Evolutionary conservation across 768 basidiomycete species (phyloP).

Genomic region (Myochromella boudieri): DNA sequence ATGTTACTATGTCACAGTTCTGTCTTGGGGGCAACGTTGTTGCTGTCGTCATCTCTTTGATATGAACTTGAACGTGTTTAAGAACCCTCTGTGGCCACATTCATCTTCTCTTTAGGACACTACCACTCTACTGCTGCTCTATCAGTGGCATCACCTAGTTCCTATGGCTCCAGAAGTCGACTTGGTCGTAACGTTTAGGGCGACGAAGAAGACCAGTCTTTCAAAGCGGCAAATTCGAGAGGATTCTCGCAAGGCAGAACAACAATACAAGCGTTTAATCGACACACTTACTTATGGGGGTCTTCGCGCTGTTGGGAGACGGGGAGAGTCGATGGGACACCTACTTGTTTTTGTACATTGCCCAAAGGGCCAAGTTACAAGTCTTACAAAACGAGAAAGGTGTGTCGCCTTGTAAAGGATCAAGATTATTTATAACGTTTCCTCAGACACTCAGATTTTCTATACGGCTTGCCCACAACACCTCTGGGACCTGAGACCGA

Average conservation of each 20-base stretch:
- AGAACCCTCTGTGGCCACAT: too few relatives aligned
- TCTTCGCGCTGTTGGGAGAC: constrained; percentile 68
- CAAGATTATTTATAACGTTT: neutral
- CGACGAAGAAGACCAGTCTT: constrained; percentile 44
- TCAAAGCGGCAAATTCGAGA: constrained; percentile 65
- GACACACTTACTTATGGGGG: constrained; percentile 60
- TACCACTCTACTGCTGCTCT: too few relatives aligned
- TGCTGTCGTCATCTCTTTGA: too few relatives aligned
- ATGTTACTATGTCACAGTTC: too few relatives aligned
- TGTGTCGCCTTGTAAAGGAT: constrained; percentile 32
- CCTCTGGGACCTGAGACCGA: constrained; percentile 45
- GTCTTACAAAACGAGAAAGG: constrained; percentile 75
- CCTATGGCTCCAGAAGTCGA: constrained; percentile 56
- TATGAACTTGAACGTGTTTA: too few relatives aligned
- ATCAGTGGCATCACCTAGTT: too few relatives aligned
- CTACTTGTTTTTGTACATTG: constrained; percentile 77
- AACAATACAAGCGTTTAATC: constrained; percentile 68
- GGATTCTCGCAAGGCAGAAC: constrained; percentile 62
- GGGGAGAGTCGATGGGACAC: constrained; percentile 76
- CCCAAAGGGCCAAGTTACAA: constrained; percentile 56
- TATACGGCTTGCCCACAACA: constrained; percentile 68
- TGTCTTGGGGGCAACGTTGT: too few relatives aligned
- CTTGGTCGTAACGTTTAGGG: constrained; percentile 71
- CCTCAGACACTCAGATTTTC: constrained; percentile 69
- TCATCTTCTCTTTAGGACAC: too few relatives aligned